Percentiles rank a stretch among this genome's conserved stretches.
These are phyloP conservation scores for Chloranthus sessilifolius DNA, from an alignment of 164 flowering plant genomes.

Conservation along the genomic window DNA sequence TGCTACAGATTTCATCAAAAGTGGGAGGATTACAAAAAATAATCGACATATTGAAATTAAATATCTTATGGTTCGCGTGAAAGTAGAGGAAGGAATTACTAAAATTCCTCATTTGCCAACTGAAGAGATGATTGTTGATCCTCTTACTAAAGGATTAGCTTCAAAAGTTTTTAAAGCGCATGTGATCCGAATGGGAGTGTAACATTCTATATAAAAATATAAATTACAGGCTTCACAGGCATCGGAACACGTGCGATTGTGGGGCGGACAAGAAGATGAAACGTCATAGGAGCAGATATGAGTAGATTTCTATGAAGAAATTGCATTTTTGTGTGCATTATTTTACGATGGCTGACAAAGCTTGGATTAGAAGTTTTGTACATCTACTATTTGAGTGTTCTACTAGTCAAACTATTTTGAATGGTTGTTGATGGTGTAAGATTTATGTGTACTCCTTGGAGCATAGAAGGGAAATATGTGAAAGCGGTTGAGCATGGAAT, in stretches of 20 bases:
- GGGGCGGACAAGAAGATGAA: slow-evolving; percentile 41
- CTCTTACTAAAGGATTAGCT: background rate
- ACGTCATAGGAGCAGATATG: slow-evolving; percentile 2
- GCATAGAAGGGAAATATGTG: no score
- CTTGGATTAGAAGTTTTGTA: no score
- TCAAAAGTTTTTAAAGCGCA: background rate
- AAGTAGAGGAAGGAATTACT: background rate
- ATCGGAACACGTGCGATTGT: slow-evolving; percentile 47
- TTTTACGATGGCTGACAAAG: no score
- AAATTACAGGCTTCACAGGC: slow-evolving; percentile 62
- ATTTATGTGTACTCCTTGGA: no score
- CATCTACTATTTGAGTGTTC: no score
- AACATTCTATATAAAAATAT: background rate
- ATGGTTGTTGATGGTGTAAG: no score
- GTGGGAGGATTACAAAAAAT: background rate
- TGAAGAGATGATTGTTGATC: background rate
- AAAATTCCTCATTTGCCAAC: background rate
- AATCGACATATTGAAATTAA: background rate
- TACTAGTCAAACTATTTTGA: no score
- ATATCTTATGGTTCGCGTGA: background rate
- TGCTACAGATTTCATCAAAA: no score
- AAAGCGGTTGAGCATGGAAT: no score
- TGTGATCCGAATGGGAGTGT: background rate
- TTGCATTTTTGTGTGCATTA: no score
- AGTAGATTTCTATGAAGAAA: no score